A percentile compares a stretch with the other conserved stretches of the same genome.
Conservation (phyloP, 345 rosid species). For the Aquilaria sinensis region DNA sequence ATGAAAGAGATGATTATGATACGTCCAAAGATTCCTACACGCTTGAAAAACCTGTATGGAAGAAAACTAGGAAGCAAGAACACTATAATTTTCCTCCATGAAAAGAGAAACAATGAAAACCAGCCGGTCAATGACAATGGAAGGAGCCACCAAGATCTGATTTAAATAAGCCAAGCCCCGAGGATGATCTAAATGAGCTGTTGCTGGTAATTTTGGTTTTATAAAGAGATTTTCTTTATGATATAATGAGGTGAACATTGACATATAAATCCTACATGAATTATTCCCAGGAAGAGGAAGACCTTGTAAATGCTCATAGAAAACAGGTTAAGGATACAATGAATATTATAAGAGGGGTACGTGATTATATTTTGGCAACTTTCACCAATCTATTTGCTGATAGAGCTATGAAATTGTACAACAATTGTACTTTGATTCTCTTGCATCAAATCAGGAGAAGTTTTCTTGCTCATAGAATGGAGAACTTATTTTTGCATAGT, state of each 20-base stretch:
- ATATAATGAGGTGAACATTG: not conserved
- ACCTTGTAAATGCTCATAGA: conserved; percentile 92
- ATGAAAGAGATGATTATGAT: conserved; percentile 64
- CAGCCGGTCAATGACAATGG: conserved; percentile 48
- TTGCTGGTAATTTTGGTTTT: conserved; percentile 46
- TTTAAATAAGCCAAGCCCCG: conserved; percentile 50
- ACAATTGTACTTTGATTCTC: not conserved
- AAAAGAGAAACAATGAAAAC: conserved; percentile 55
- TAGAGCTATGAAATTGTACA: not conserved
- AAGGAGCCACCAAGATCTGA: conserved; percentile 45
- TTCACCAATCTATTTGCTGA: not conserved
- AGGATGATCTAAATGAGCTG: conserved; percentile 68
- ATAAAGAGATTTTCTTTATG: not conserved
- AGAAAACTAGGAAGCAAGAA: conserved; percentile 62
- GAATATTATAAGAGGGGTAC: conserved; percentile 92
- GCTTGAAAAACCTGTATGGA: conserved; percentile 64
- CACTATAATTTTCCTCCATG: conserved; percentile 24
- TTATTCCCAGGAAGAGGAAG: conserved; percentile 82
- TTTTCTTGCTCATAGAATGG: not conserved
- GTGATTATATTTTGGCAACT: not conserved
- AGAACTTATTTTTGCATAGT: not conserved
- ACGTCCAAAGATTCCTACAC: conserved; percentile 63
- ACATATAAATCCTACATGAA: conserved; percentile 5
- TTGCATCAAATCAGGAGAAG: not conserved
- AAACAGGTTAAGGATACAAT: conserved; percentile 93